Conservation (phyloP, 1,284 basidiomycete genomes). For the Erythrobasidium hasegawianum region DNA sequence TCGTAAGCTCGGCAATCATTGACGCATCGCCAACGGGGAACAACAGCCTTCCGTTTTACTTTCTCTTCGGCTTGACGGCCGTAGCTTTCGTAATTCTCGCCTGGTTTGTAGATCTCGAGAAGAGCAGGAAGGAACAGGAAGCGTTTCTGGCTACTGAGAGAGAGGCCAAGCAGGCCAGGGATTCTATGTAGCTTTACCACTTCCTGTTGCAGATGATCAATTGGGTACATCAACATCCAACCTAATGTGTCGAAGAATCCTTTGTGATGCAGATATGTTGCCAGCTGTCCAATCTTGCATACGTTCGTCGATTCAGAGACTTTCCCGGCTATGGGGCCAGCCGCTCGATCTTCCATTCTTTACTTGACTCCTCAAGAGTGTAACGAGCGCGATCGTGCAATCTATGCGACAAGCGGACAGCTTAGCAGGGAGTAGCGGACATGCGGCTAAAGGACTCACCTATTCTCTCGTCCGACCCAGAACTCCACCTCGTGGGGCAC, state of each 20-base stretch:
- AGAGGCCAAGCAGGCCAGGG: conserved; percentile 2
- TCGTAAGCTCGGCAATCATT: conserved; percentile 45
- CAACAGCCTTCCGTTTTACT: conserved; percentile 45
- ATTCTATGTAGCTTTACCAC: too few species aligned
- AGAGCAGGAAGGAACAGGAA: conserved; percentile 43
- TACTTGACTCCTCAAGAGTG: conserved; percentile 58
- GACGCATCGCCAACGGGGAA: conserved; percentile 38
- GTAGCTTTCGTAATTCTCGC: conserved; percentile 41
- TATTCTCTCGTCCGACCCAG: conserved; percentile 76
- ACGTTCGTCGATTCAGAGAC: too few species aligned
- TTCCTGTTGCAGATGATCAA: too few species aligned
- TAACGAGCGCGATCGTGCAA: conserved; percentile 86
- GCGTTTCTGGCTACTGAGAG: conserved; percentile 27
- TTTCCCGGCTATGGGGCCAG: conserved; percentile 65
- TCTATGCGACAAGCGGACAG: conserved; percentile 55
- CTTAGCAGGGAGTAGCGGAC: background rate
- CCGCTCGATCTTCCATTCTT: conserved; percentile 68
- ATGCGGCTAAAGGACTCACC: conserved; percentile 10
- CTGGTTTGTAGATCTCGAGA: conserved; percentile 39
- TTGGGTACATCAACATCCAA: too few species aligned
- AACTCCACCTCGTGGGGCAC: conserved; percentile 86
- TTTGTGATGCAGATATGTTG: too few species aligned
- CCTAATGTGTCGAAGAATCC: too few species aligned
- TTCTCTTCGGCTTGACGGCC: conserved; percentile 43
- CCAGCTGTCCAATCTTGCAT: too few species aligned